These are phyloP conservation scores for Tripterygium wilfordii DNA, from an alignment of 177 flowering plant genomes.

Conservation along the genomic window DNA sequence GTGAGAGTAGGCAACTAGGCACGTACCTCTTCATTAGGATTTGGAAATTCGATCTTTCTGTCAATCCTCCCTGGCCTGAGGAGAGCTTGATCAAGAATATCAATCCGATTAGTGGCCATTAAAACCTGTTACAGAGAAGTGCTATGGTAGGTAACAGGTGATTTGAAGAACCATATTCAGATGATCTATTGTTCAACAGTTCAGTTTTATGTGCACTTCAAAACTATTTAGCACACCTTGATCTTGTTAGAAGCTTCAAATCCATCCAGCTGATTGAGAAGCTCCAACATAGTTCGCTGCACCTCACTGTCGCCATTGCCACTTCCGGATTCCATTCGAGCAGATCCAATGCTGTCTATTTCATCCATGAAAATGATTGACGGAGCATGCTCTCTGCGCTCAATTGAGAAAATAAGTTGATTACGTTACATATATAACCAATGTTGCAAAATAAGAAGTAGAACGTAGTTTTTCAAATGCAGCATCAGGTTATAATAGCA, in stretches of 20 bases:
- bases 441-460: not conserved
- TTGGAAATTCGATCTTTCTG: constrained; percentile 93
- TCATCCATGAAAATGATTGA: constrained; percentile 99
- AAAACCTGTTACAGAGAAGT: constrained; percentile 44
- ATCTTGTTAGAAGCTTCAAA: constrained; percentile 98
- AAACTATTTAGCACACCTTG: constrained; percentile 37
- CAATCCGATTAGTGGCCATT: constrained; percentile 98
- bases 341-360: constrained; percentile 97
- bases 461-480: not conserved
- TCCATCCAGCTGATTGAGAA: constrained; percentile 96
- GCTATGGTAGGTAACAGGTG: too few species aligned
- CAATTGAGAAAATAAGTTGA: not conserved
- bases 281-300: constrained; percentile 97
- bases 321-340: constrained; percentile 97
- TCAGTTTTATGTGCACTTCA: too few species aligned
- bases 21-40: constrained; percentile 87
- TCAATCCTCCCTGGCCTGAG: constrained; percentile 98
- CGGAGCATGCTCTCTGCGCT: constrained; percentile 90
- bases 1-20: too few species aligned
- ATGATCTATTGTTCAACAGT: too few species aligned
- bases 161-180: too few species aligned
- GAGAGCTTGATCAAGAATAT: constrained; percentile 95
- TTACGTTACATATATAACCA: not conserved
- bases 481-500: too few species aligned
- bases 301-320: constrained; percentile 99